Evolutionary conservation across 2,329 filamentous ascomycete genomes (phyloP).

Genomic region (Nemania sp.): DNA sequence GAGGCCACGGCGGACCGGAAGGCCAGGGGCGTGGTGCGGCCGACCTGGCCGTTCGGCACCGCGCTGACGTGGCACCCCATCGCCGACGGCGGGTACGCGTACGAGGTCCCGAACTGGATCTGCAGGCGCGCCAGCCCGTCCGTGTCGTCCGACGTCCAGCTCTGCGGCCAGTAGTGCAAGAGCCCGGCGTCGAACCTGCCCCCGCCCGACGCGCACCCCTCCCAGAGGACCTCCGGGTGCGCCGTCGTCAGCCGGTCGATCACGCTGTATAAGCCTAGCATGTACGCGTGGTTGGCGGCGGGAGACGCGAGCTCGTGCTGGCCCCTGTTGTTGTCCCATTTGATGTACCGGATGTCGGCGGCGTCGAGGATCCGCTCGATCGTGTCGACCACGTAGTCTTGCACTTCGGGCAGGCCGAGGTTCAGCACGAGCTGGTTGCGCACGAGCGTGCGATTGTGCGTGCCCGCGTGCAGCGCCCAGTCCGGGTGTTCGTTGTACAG

Average conservation of each 20-base stretch:
- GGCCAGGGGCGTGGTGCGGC: conserved; percentile 56
- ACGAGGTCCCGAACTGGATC: conserved; percentile 66
- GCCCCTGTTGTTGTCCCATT: conserved; percentile 70
- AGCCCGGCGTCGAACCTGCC: conserved; percentile 66
- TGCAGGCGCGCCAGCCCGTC: conserved; percentile 63
- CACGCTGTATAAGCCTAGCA: conserved; percentile 65
- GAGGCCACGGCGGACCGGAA: conserved; percentile 69
- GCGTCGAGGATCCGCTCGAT: conserved; percentile 58
- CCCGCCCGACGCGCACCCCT: conserved; percentile 67
- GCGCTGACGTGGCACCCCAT: conserved; percentile 69
- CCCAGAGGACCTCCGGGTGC: conserved; percentile 66
- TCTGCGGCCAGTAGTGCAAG: conserved; percentile 66
- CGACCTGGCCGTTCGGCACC: conserved; percentile 61
- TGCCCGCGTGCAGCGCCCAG: conserved; percentile 62
- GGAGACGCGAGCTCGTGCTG: conserved; percentile 63
- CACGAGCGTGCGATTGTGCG: conserved; percentile 57
- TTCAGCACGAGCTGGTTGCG: conserved; percentile 66
- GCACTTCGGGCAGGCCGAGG: conserved; percentile 61
- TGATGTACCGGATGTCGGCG: conserved; percentile 61
- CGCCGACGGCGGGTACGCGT: conserved; percentile 63
- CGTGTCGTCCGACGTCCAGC: conserved; percentile 68
- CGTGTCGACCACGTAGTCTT: conserved; percentile 62
- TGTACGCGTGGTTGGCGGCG: conserved; percentile 59
- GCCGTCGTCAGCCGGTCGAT: conserved; percentile 61
- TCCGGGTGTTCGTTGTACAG: conserved; percentile 65